phyloP scores from a whole-genome alignment of 2,329 filamentous ascomycete genomes.

The Sarocladiaceae sp. region DNA sequence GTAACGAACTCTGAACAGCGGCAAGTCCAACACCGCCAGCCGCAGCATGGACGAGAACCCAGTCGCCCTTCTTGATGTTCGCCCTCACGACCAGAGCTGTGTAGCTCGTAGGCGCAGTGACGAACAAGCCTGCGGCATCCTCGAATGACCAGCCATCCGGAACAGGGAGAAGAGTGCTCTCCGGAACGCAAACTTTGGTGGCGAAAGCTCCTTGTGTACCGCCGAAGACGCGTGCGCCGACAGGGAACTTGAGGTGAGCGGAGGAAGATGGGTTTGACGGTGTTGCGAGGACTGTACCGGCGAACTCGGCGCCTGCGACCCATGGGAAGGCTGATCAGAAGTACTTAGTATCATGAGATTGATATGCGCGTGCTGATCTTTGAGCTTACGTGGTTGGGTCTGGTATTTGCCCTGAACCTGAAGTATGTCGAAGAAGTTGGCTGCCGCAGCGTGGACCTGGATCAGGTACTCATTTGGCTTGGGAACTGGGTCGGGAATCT shows the following conservation, averaged over 20 bases:
- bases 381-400: conserved; percentile 64
- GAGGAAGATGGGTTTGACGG: conserved; percentile 43
- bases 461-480: conserved; percentile 76
- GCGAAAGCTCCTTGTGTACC: conserved; percentile 83
- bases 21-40: conserved; percentile 89
- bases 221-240: conserved; percentile 83
- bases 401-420: conserved; percentile 97
- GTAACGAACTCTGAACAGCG: conserved; percentile 66
- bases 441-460: conserved; percentile 78
- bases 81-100: conserved; percentile 77
- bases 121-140: conserved; percentile 84
- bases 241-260: conserved; percentile 59
- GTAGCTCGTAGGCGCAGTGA: conserved; percentile 89
- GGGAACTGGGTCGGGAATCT: conserved; percentile 71
- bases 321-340: conserved; percentile 64
- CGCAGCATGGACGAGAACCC: conserved; percentile 86
- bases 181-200: conserved; percentile 64
- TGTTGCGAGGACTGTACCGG: conserved; percentile 67
- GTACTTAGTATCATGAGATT: neutral
- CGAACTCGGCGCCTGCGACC: conserved; percentile 84
- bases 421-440: conserved; percentile 96
- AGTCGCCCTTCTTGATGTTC: conserved; percentile 73
- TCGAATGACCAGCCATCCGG: conserved; percentile 78
- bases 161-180: conserved; percentile 66
- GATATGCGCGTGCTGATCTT: neutral